These are phyloP conservation scores for Aspergillus hiratsukae DNA, from an alignment of 2,329 filamentous ascomycete genomes.

Conservation along the genomic window DNA sequence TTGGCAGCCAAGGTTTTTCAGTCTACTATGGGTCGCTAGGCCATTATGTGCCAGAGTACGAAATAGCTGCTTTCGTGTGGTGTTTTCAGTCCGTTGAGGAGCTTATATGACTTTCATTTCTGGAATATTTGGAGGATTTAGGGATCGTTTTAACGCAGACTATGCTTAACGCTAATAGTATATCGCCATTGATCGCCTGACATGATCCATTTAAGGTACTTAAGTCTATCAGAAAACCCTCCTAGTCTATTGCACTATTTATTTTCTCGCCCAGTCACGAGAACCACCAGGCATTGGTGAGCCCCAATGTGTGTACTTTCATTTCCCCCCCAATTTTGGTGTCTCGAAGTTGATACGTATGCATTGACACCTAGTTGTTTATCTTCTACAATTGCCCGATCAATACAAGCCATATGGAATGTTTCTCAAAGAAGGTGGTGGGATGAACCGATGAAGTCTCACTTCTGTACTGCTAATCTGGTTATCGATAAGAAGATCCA, in stretches of 20 bases:
- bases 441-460: neutral
- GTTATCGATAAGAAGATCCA: conserved; percentile 27
- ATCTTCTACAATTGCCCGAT: neutral
- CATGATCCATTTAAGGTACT: too few species aligned
- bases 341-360: neutral
- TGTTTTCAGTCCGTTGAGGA: too few species aligned
- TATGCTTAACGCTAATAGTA: neutral
- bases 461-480: neutral
- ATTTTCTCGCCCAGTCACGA: neutral
- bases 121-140: neutral
- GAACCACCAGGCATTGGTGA: neutral
- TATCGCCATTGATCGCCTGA: neutral
- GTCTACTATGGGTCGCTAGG: conserved; percentile 31
- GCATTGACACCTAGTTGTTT: neutral
- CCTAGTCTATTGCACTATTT: neutral
- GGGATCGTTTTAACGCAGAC: neutral
- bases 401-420: neutral
- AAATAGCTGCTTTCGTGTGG: neutral
- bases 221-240: neutral
- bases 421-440: neutral
- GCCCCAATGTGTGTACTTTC: neutral
- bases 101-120: neutral
- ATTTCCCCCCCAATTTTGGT: neutral
- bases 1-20: conserved; percentile 78
- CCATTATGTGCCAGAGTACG: neutral